Base-by-base conservation (phyloP, 2,329 filamentous ascomycete genomes). In the Incumbomyces delicatus region DNA sequence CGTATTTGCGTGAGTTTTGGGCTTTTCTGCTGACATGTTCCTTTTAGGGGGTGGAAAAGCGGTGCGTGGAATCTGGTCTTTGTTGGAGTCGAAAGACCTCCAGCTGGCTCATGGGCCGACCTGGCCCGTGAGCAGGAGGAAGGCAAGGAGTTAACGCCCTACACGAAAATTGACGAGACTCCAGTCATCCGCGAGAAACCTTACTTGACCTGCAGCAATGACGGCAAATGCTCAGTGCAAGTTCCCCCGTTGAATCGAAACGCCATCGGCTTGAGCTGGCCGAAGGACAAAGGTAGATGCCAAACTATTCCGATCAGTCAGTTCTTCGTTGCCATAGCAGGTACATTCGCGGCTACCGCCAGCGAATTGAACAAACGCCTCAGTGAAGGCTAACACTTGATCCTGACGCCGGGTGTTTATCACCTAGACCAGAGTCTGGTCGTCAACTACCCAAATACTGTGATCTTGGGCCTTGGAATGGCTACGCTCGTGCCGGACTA, bases 21-120 rank as follows among this genome's bases (percentile, higher is more conserved):
- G n/a, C n/a, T n/a, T n/a, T n/a, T n/a, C n/a, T n/a, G n/a, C n/a
- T n/a, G n/a, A n/a, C n/a, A n/a, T n/a, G n/a, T n/a, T n/a, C n/a
- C n/a, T n/a, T n/a, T n/a, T n/a, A n/a, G n/a, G 13, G 37, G 29
- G 37, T 40, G 37, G 37, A 16, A 16, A 27, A 20, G 29, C 13
- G 37, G 37, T 14, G 37, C 29, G 14, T 40, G 37, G 37, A 40
- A 40, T 20, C 20, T 40, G 37, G 37, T 40, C 6, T 40, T 40
- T 20, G 37, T 40, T 10, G 37, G 37, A 17, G 20, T 16, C 18
- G 37, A 7, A 8, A 40, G 14, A 16, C 6, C 37, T 12, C 37
- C 37, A 6, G 20, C 37, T 22, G 37, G 37, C 8, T 10, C 37
- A 40, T 40, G 37, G 37, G 16, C 37, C 11, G 16, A 40, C 11